phyloP scores from a whole-genome alignment of 352 stramenopile species.

The Pythium dissotocum region DNA sequence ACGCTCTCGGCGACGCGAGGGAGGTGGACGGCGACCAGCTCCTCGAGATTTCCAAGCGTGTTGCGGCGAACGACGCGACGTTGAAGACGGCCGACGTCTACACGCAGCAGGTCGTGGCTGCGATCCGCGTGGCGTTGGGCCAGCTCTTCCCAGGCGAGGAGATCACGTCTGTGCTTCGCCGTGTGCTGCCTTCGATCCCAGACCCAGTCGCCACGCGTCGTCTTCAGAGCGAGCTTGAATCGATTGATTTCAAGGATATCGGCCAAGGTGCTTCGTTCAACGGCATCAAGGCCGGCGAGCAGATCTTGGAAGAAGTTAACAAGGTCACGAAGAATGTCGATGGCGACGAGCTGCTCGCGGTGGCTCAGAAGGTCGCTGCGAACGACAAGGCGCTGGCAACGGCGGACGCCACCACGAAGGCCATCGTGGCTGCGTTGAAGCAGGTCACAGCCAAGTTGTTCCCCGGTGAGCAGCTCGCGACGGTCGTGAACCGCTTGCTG shows the following conservation, averaged over 20 bases:
- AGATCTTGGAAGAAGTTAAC: constrained; percentile 17
- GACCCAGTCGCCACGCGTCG: too few relatives aligned
- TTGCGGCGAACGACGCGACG: neutral
- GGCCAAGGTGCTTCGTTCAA: constrained; percentile 4
- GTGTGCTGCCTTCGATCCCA: too few relatives aligned
- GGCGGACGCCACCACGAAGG: neutral
- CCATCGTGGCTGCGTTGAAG: constrained; percentile 4
- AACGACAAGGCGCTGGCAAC: neutral
- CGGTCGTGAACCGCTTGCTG: constrained; percentile 6
- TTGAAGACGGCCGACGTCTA: neutral
- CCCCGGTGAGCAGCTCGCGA: constrained; percentile 2
- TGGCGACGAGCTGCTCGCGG: constrained; percentile 1
- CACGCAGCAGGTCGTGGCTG: constrained; percentile 4
- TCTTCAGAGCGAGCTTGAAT: too few relatives aligned
- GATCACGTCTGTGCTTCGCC: neutral
- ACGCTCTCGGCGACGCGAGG: neutral
- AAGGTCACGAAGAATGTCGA: constrained; percentile 1
- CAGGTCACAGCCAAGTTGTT: constrained; percentile 14
- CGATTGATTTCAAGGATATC: too few relatives aligned
- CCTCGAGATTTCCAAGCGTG: neutral
- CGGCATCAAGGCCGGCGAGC: constrained; percentile 10
- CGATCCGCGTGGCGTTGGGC: neutral
- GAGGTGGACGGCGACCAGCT: constrained; percentile 3
- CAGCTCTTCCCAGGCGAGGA: constrained; percentile 4
- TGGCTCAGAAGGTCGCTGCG: constrained; percentile 1